phyloP scores from a whole-genome alignment of 179 eudicot genomes.

The Silene coronaria region DNA sequence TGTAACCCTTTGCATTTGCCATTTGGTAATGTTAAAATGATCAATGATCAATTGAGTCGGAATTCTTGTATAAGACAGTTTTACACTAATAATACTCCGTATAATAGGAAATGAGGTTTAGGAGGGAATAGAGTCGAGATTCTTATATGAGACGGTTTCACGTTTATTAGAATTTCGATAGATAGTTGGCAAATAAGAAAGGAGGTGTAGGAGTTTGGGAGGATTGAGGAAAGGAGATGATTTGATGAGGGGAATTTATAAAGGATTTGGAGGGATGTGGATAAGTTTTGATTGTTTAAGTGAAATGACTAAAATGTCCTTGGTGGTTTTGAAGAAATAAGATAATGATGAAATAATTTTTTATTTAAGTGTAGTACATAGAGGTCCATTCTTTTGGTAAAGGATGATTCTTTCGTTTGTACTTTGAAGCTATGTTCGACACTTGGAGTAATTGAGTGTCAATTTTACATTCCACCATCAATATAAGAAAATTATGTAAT shows the following conservation, averaged over 20 bases:
- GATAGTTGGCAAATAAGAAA: neutral
- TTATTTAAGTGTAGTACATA: neutral
- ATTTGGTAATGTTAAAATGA: slow-evolving; percentile 7
- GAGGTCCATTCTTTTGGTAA: neutral
- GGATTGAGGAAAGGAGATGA: neutral
- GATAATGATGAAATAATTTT: slow-evolving; percentile 17
- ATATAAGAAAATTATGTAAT: too few species aligned
- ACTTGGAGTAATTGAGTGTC: too few species aligned
- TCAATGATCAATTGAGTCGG: too few species aligned
- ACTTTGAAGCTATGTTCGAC: neutral
- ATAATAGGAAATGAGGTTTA: too few species aligned
- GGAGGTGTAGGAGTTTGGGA: slow-evolving; percentile 6
- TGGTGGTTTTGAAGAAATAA: neutral
- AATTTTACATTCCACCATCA: too few species aligned
- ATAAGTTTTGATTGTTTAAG: neutral
- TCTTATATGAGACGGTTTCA: neutral
- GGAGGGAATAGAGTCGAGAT: too few species aligned
- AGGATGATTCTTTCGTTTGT: neutral
- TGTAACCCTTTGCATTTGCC: slow-evolving; percentile 42
- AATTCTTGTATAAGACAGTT: too few species aligned
- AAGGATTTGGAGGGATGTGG: slow-evolving; percentile 5
- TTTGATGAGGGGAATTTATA: slow-evolving; percentile 11
- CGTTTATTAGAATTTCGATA: neutral
- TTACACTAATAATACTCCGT: too few species aligned
- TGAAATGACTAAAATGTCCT: neutral